These are phyloP conservation scores for Arabidopsis thaliana DNA, from an alignment of 345 rosid genomes.

Conservation along the genomic window DNA sequence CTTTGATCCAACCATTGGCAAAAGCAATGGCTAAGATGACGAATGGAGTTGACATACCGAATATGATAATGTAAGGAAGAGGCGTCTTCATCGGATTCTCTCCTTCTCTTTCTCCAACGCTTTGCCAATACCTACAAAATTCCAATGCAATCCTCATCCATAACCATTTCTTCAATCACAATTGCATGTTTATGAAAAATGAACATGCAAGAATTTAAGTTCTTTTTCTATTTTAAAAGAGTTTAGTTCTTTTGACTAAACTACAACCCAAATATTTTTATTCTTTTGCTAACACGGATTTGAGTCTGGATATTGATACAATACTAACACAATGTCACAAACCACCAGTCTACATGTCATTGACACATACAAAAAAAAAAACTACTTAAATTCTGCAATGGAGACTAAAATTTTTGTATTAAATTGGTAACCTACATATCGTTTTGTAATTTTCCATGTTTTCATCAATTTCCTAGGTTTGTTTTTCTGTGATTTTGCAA, in stretches of 20 bases:
- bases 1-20: constrained; percentile 95
- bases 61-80: constrained; percentile 81
- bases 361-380: no score
- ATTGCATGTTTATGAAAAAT: background rate
- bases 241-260: background rate
- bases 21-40: constrained; percentile 92
- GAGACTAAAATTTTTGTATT: background rate
- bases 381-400: background rate
- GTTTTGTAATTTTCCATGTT: no score
- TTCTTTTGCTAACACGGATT: no score
- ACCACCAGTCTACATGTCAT: no score
- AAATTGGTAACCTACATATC: no score
- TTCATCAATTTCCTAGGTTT: no score
- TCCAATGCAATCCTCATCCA: background rate
- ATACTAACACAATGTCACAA: no score
- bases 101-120: constrained; percentile 89
- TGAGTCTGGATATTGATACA: no score
- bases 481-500: no score
- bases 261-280: background rate
- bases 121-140: constrained; percentile 83
- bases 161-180: constrained; percentile 2
- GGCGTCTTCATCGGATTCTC: constrained; percentile 98
- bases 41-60: constrained; percentile 94
- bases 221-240: background rate
- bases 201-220: background rate